phyloP scores from a whole-genome alignment of 441 rosid genomes.

The Pelargonium hybrid region DNA sequence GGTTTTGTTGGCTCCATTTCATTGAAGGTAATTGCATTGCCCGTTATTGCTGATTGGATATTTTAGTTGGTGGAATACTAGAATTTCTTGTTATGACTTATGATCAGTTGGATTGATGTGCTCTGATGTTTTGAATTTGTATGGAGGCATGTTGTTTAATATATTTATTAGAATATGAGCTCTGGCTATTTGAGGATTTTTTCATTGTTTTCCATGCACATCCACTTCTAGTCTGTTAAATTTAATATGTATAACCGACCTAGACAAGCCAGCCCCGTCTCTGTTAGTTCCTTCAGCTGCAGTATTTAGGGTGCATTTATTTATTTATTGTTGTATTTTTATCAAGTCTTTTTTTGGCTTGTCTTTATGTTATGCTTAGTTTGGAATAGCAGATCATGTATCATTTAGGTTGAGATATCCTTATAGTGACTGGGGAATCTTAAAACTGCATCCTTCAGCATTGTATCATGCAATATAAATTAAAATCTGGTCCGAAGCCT shows the following conservation, averaged over 20 bases:
- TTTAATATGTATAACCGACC: neutral
- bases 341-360: too few species aligned
- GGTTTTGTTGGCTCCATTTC: constrained; percentile 94
- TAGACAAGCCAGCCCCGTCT: neutral
- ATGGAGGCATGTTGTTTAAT: neutral
- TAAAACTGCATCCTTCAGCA: too few species aligned
- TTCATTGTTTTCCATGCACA: neutral
- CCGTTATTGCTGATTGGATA: neutral
- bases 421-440: too few species aligned
- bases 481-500: too few species aligned
- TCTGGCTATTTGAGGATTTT: neutral
- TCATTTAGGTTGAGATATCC: too few species aligned
- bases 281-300: neutral
- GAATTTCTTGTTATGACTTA: too few species aligned
- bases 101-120: neutral
- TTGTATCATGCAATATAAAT: too few species aligned
- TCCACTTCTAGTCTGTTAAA: neutral
- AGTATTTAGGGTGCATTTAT: neutral
- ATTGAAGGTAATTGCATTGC: constrained; percentile 46
- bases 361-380: too few species aligned
- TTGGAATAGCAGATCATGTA: too few species aligned
- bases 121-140: constrained; percentile 1
- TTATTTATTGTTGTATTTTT: too few species aligned
- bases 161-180: neutral
- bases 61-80: neutral